Base-by-base conservation (phyloP, 768 basidiomycete genomes). In the Trametopsis cervina region DNA sequence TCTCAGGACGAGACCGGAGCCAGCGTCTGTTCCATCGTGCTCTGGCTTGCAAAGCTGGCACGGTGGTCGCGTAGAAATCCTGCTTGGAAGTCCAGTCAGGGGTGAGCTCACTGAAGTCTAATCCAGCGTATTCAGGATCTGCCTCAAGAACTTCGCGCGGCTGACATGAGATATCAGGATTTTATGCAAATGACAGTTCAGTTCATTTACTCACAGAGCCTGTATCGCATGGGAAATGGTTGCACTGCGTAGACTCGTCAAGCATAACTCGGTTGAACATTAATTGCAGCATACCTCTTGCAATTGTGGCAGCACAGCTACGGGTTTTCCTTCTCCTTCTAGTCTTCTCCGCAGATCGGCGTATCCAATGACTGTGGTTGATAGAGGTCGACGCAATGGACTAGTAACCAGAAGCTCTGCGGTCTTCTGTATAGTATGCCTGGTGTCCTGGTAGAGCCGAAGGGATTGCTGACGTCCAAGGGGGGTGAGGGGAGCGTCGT, bases 341-440 rank as follows among this genome's bases (percentile, higher is more conserved):
- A 60, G 54, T 23, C 56, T 51, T 49, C 43, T 51, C 37, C 54
- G 43, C 18, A 62, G 54, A 22, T 49, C 49, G 20, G 52, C 40
- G 49, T 56, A 62, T 49, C 57, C 61, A 42, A 59, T 44, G 40
- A 60, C 37, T 27, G 55, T 59, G 15, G 61, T 62, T n/a, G 57
- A 56, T 49, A 62, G 45, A 13, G 61, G 58, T 26, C 61, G 57
- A 13, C 55, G 51, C 48, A 62, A 47, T 33, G 47, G 54, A 40
- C 59, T 60, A 20, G 59, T 54, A 26, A 60, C 58, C 26, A 62
- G 49, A n/a, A 62, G 59, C 38, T 60, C 56, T 4, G 57, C 61
- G 9, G 53, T 44, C 27, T 53, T 25, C 44, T 62, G 61, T 21
- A 60, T 52, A 22, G 44, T 58, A 41, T 58, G 46, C 47, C 55